phyloP scores from a whole-genome alignment of 441 rosid species.

The Biscutella laevigata region DNA sequence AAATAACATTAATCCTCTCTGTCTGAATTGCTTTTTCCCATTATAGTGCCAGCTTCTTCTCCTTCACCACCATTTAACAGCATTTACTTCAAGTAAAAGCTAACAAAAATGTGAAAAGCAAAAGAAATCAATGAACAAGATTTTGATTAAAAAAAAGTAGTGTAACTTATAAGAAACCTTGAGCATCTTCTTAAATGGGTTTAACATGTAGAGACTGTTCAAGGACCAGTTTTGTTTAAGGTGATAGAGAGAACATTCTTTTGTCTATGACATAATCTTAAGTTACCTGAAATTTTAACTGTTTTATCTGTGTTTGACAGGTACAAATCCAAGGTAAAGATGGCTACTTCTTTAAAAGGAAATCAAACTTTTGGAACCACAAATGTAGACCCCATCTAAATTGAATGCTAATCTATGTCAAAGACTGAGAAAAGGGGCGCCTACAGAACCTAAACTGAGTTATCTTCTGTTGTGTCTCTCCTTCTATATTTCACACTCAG shows the following conservation, averaged over 20 bases:
- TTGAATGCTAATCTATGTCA: conserved; percentile 28
- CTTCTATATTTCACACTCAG: conserved; percentile 26
- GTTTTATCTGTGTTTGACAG: conserved; percentile 4
- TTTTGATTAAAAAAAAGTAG: conserved; percentile 3
- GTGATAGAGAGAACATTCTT: not conserved
- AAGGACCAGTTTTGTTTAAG: conserved; percentile 1
- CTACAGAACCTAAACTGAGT: conserved; percentile 21
- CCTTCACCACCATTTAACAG: conserved; percentile 30
- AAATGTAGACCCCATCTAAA: conserved; percentile 27
- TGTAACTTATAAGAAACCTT: conserved; percentile 20
- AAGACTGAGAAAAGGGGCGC: conserved; percentile 19
- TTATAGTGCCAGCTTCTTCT: conserved; percentile 27
- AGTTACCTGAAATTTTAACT: conserved; percentile 1
- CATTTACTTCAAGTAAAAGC: conserved; percentile 27
- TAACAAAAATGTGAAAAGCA: conserved; percentile 14
- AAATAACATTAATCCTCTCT: conserved; percentile 10
- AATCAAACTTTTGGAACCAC: conserved; percentile 26
- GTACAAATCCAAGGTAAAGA: conserved; percentile 7
- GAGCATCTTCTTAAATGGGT: not conserved
- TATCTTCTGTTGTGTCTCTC: conserved; percentile 23
- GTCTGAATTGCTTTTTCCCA: conserved; percentile 21
- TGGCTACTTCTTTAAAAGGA: conserved; percentile 18
- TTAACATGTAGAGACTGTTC: not conserved
- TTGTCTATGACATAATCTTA: conserved; percentile 1
- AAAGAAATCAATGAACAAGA: conserved; percentile 1